phyloP scores from a whole-genome alignment of 73 alveolate genomes.

The Stentor coeruleus region DNA sequence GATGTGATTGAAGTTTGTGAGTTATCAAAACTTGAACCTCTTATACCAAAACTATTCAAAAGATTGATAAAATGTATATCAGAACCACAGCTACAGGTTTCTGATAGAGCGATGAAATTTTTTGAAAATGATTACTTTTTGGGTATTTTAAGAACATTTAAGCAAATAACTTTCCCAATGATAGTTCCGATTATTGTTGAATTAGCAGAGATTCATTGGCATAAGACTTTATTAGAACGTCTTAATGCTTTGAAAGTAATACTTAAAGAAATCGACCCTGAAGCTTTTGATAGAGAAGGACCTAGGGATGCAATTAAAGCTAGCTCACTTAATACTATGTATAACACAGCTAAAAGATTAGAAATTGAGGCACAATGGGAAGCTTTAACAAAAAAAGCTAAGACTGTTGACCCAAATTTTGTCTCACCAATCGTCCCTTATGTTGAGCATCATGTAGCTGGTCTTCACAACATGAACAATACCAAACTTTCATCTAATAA shows the following conservation, averaged over 20 bases:
- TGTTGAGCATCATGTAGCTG: slow-evolving; percentile 50
- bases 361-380: slow-evolving; percentile 12
- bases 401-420: slow-evolving; percentile 44
- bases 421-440: slow-evolving; percentile 46
- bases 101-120: slow-evolving; percentile 92
- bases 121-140: slow-evolving; percentile 81
- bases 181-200: slow-evolving; percentile 75
- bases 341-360: slow-evolving; percentile 1
- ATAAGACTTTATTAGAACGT: slow-evolving; percentile 73
- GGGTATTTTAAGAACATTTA: slow-evolving; percentile 68
- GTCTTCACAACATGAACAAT: slow-evolving; percentile 46
- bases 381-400: not conserved
- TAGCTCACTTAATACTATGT: not conserved
- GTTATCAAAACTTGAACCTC: slow-evolving; percentile 68
- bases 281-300: slow-evolving; percentile 69
- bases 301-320: slow-evolving; percentile 1
- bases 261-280: slow-evolving; percentile 77
- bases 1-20: slow-evolving; percentile 92
- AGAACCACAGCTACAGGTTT: slow-evolving; percentile 85
- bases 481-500: slow-evolving; percentile 6
- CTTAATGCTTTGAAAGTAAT: slow-evolving; percentile 74
- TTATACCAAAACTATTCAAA: slow-evolving; percentile 74
- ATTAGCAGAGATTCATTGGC: slow-evolving; percentile 88
- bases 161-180: slow-evolving; percentile 77
- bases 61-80: slow-evolving; percentile 81